Base-by-base conservation (phyloP, 441 rosid genomes). In the Croton setiger region DNA sequence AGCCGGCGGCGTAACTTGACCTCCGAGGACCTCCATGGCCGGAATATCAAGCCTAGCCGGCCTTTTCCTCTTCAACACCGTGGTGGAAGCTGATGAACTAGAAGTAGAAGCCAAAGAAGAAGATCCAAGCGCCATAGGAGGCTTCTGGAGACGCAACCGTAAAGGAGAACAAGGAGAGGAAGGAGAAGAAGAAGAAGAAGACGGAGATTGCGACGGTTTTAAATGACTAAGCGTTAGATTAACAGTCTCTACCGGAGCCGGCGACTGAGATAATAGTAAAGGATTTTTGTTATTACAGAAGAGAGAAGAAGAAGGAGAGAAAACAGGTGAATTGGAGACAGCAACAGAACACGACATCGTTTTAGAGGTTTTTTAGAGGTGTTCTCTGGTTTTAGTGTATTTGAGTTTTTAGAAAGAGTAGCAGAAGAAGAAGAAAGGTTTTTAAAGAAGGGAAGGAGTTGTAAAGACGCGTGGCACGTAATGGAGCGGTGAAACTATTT, bases 301-400 rank as follows among this genome's bases (percentile, higher is more conserved):
- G 60, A 84, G 81, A 64, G 91, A 82, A 0, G 93, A 80, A 2
- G 95, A 77, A 1, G 97, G 90, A 0, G 97, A 93, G 73, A 88
- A 88, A 9, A 82, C 91, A n/a, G 97, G 94, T 3, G 98, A 91
- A 44, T 72, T 93, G 4, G 90, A 74, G 4, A 86, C 82, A 4
- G 93, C 94, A 18, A 93, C 78, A 0, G 93, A 85, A 58, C 92
- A 91, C 66, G 94, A 83, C 98, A 92, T 92, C n/a, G 64, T 51
- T 63, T 60, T 47, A 3, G 0, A 3, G 7, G 15, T 17, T 3
- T 47, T 4, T 47, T 47, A 14, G 51, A 47, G 17, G 0, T 9
- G 41, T 41, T 47, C 5, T 27, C 10, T 37, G 3, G n/a, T n/a
- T n/a, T n/a, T 5, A 17, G 5, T 53, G 33, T 5, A 0, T 9